Evolutionary conservation across 2,329 filamentous ascomycete species (phyloP).

Genomic region (Aureobasidium sp.): DNA sequence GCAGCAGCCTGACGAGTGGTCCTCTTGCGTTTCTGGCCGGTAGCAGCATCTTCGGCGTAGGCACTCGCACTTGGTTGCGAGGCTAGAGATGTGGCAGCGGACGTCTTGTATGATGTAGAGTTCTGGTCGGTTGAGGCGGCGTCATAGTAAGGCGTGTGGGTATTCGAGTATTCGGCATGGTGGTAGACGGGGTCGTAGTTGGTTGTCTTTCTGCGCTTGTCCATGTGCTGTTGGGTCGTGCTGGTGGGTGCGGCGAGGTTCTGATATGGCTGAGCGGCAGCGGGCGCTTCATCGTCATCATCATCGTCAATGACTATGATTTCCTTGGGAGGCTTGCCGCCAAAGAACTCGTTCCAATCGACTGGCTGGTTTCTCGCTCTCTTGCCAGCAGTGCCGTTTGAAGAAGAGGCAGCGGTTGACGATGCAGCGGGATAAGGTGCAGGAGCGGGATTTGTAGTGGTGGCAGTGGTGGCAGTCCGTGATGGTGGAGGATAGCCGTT

Average conservation of each 20-base stretch:
- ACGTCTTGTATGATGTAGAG: constrained; percentile 73
- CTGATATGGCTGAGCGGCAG: constrained; percentile 15
- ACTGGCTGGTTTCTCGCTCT: constrained; percentile 22
- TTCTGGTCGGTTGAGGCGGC: constrained; percentile 75
- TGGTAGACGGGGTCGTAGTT: constrained; percentile 65
- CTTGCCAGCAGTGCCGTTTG: constrained; percentile 15
- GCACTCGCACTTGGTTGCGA: constrained; percentile 55
- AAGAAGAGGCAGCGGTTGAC: constrained; percentile 1
- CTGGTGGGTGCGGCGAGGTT: constrained; percentile 21
- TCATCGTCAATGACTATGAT: constrained; percentile 49
- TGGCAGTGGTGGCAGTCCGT: constrained; percentile 25
- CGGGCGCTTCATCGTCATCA: constrained; percentile 18
- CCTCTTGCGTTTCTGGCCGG: constrained; percentile 87
- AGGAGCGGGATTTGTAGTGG: constrained; percentile 21
- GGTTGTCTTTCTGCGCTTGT: constrained; percentile 69
- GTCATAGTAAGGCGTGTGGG: constrained; percentile 63
- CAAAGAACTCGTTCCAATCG: constrained; percentile 33
- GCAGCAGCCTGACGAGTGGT: constrained; percentile 70
- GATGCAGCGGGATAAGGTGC: neutral
- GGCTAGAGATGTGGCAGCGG: constrained; percentile 70
- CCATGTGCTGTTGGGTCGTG: constrained; percentile 40
- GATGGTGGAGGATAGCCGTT: constrained; percentile 33
- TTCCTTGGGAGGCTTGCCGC: constrained; percentile 38
- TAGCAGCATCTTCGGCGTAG: constrained; percentile 58
- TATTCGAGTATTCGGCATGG: constrained; percentile 63